Percentiles rank a stretch among this genome's conserved stretches.
Conservation (phyloP, 148 eudicot species). For the Vaccinium corymbosum region DNA sequence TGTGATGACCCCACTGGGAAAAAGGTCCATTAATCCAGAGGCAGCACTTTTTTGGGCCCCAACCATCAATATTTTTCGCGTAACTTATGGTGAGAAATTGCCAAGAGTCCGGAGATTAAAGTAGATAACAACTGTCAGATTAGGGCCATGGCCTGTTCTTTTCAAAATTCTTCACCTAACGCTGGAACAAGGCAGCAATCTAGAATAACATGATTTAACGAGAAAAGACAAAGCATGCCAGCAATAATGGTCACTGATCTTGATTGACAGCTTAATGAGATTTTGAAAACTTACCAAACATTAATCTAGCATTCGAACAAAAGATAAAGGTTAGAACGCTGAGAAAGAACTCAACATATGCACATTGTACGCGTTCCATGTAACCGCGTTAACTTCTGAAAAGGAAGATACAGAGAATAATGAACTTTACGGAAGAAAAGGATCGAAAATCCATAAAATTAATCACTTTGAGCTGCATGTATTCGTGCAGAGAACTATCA, state of each 20-base stretch:
- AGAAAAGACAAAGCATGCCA: conserved; percentile 1
- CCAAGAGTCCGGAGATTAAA: background rate
- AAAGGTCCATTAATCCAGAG: conserved; percentile 16
- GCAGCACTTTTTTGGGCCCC: background rate
- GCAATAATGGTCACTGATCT: background rate
- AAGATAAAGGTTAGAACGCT: background rate
- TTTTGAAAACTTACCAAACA: no score
- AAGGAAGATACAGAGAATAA: background rate
- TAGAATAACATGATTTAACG: background rate
- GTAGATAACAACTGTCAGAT: conserved; percentile 11
- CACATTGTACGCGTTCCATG: background rate
- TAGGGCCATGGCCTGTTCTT: conserved; percentile 6
- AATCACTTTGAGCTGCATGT: background rate
- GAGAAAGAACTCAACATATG: background rate
- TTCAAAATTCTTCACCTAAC: no score
- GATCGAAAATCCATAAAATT: background rate
- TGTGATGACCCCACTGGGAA: conserved; percentile 10
- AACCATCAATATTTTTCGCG: conserved; percentile 15
- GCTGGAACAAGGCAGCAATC: background rate
- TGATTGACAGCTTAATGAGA: background rate
- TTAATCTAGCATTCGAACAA: no score
- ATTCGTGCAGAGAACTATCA: background rate
- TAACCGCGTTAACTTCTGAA: background rate
- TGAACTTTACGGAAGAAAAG: background rate
- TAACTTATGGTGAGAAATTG: background rate